Conservation (phyloP, 164 flowering plant genomes). For the Chimonanthus praecox region DNA sequence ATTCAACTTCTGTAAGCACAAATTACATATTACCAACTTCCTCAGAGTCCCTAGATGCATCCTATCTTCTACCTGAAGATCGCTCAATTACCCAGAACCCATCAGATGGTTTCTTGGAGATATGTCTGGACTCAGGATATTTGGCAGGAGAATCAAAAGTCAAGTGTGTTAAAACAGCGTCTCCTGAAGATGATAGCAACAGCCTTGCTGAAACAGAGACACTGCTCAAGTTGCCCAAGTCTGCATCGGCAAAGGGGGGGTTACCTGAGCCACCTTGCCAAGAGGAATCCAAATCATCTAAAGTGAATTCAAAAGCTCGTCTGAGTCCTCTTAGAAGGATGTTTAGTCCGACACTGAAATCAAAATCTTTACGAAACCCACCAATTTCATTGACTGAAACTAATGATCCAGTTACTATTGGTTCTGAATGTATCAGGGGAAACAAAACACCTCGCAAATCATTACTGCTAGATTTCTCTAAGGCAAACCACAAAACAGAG, state of each 20-base stretch:
- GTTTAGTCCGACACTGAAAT: slow-evolving; percentile 69
- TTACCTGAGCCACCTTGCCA: slow-evolving; percentile 36
- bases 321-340: slow-evolving; percentile 51
- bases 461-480: slow-evolving; percentile 41
- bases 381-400: slow-evolving; percentile 20
- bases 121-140: slow-evolving; percentile 25
- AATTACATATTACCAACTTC: slow-evolving; percentile 15
- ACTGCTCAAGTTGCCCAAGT: slow-evolving; percentile 36
- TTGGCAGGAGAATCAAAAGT: slow-evolving; percentile 18
- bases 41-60: slow-evolving; percentile 9
- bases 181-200: slow-evolving; percentile 37
- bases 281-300: slow-evolving; percentile 39
- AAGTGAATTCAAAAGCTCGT: slow-evolving; percentile 35
- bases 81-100: background rate
- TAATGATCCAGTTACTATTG: slow-evolving; percentile 1
- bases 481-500: slow-evolving; percentile 17
- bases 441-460: slow-evolving; percentile 36
- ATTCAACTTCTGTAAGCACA: slow-evolving; percentile 13
- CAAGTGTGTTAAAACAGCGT: slow-evolving; percentile 24
- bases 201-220: slow-evolving; percentile 35
- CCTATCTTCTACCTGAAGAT: slow-evolving; percentile 11
- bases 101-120: slow-evolving; percentile 32
- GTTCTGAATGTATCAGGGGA: slow-evolving; percentile 5
- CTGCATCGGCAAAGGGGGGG: slow-evolving; percentile 48
- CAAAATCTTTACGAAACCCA: slow-evolving; percentile 55